Evolutionary conservation across 176 grass and related monocot species (phyloP), one percentile per base, ranked within the genome.

Genomic region (Bolboschoenus planiculmis): DNA sequence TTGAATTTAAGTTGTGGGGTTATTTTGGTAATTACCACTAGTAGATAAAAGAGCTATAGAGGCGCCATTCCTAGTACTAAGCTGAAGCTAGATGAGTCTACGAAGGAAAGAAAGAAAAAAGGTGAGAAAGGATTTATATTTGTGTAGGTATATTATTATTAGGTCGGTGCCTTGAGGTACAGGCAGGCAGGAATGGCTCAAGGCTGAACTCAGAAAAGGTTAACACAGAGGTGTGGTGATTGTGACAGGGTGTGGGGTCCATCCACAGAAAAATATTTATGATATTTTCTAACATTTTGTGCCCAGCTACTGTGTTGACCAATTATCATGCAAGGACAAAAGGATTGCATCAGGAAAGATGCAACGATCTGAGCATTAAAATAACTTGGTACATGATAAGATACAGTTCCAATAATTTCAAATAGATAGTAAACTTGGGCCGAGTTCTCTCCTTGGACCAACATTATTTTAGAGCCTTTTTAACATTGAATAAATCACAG

Each of bases 141-240:
- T 79, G 16, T 40, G 30, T 60, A 83, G 61, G 35, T 51, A 83
- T 53, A 76, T 50, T 84, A 76, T 50, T 84, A 75, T 50, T 84
- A 84, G 83, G 77, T 81, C 56, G 20, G 44, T 20, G 21, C 35
- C 71, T 42, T 51, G 44, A 81, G 77, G 71, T 61, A 83, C 83
- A 87, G 81, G 84, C 83, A 87, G 81, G 84, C 67, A 75, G 80
- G 87, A 86, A 61, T 89, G 89, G 87, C 87, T 91, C 85, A 86
- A 91, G 90, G 92, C 81, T 90, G 92, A 89, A 78, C 66, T 77
- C 78, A 65, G 21, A 82, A 81, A 82, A 64, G 56, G 58, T 62
- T 65, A 29, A 13, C 60, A 60, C 78, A 81, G 37, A 60, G 51
- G 78, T 61, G 78, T 54, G 55, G 78, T 44, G 79, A 82, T 48